These are phyloP conservation scores for Trichoderma sp. DNA, from an alignment of 2,329 filamentous ascomycete species.

Conservation along the genomic window DNA sequence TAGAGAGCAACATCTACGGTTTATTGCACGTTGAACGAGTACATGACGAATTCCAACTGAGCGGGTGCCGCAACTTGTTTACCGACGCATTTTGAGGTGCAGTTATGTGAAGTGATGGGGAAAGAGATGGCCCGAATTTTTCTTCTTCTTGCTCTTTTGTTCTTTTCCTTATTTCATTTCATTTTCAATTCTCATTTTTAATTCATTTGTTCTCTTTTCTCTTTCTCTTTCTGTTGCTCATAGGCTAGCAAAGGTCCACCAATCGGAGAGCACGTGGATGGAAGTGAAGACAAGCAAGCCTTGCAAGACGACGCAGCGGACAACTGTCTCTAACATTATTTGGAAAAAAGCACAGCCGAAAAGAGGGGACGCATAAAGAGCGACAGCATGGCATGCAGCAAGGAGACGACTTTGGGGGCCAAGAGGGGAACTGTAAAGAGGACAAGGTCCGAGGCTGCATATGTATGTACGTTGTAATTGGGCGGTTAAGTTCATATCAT, in stretches of 20 bases:
- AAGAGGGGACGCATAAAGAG: neutral
- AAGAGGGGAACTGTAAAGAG: neutral
- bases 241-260: neutral
- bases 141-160: neutral
- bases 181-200: neutral
- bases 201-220: neutral
- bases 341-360: neutral
- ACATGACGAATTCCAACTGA: constrained; percentile 14
- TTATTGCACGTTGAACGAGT: constrained; percentile 15
- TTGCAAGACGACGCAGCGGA: neutral
- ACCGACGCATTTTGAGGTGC: neutral
- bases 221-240: neutral
- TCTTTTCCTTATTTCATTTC: neutral
- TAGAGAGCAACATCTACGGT: constrained; percentile 17
- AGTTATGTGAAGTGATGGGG: neutral
- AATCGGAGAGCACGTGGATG: neutral
- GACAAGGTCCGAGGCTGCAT: neutral
- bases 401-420: neutral
- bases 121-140: neutral
- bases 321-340: neutral
- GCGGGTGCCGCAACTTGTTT: neutral
- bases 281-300: neutral
- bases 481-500: neutral
- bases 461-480: neutral
- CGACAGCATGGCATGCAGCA: neutral